phyloP scores from a whole-genome alignment of 2,329 filamentous ascomycete genomes.

The Alternaria alternata region DNA sequence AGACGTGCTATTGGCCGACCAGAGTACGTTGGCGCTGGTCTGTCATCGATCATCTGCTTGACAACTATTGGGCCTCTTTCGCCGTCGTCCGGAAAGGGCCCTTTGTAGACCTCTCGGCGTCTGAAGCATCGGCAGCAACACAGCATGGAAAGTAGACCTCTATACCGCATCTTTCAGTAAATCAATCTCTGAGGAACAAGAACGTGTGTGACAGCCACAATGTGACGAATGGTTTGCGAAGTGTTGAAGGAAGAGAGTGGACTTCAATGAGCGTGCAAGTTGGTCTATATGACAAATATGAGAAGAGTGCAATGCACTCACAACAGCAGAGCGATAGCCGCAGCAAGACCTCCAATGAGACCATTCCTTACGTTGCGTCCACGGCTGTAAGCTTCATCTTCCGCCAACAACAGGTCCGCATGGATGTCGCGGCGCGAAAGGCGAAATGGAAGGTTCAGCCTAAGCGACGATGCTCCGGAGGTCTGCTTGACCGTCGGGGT shows the following conservation, averaged over 20 bases:
- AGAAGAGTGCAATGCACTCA: slow-evolving; percentile 15
- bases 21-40: neutral
- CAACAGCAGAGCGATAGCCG: slow-evolving; percentile 7
- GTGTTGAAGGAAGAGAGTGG: neutral
- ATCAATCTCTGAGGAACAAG: neutral
- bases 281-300: slow-evolving; percentile 1
- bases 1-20: neutral
- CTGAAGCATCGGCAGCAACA: slow-evolving; percentile 3
- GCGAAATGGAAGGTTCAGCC: neutral
- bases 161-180: neutral
- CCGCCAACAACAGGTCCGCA: neutral
- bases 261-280: neutral
- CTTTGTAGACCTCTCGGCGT: neutral
- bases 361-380: neutral
- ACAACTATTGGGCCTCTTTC: neutral
- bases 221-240: neutral
- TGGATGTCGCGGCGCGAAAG: neutral
- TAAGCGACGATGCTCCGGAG: slow-evolving; percentile 9
- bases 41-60: neutral
- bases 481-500: neutral
- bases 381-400: neutral
- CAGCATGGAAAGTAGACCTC: slow-evolving; percentile 3
- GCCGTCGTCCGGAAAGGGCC: neutral
- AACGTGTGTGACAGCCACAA: neutral
- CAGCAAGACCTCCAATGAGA: slow-evolving; percentile 7